phyloP scores from a whole-genome alignment of 2,329 filamentous ascomycete genomes.

The Phoma sp. region DNA sequence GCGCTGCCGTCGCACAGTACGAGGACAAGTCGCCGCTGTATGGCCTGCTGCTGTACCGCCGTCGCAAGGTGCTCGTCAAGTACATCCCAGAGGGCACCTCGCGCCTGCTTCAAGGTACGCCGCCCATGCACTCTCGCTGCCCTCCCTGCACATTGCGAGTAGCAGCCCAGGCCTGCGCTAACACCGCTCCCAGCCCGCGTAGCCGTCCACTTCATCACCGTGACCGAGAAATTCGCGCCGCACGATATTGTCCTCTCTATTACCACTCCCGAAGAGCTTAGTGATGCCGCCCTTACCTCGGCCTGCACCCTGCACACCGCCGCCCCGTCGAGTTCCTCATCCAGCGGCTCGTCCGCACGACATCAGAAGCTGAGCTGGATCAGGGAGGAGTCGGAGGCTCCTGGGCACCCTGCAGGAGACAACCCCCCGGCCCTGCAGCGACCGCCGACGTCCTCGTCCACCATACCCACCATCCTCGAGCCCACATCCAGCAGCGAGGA shows the following conservation, averaged over 20 bases:
- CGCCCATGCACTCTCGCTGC: not conserved
- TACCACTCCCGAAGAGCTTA: constrained; percentile 75
- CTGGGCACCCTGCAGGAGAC: constrained; percentile 47
- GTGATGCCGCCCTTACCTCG: constrained; percentile 84
- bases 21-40: constrained; percentile 87
- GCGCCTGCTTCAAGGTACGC: constrained; percentile 83
- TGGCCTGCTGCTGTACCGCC: constrained; percentile 86
- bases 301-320: constrained; percentile 90
- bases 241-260: constrained; percentile 87
- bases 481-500: constrained; percentile 19
- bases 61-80: constrained; percentile 89
- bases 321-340: constrained; percentile 83
- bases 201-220: constrained; percentile 69
- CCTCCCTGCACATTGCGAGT: not conserved
- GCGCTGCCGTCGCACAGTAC: constrained; percentile 77
- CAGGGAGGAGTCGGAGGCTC: constrained; percentile 87
- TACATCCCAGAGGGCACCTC: constrained; percentile 92
- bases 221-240: constrained; percentile 74
- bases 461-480: constrained; percentile 35
- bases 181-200: constrained; percentile 71
- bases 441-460: constrained; percentile 30
- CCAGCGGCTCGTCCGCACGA: constrained; percentile 77
- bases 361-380: constrained; percentile 86
- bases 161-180: constrained; percentile 18
- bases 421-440: constrained; percentile 21